Conservation (phyloP, 208 protist species). For the Entamoeba histolytica region DNA sequence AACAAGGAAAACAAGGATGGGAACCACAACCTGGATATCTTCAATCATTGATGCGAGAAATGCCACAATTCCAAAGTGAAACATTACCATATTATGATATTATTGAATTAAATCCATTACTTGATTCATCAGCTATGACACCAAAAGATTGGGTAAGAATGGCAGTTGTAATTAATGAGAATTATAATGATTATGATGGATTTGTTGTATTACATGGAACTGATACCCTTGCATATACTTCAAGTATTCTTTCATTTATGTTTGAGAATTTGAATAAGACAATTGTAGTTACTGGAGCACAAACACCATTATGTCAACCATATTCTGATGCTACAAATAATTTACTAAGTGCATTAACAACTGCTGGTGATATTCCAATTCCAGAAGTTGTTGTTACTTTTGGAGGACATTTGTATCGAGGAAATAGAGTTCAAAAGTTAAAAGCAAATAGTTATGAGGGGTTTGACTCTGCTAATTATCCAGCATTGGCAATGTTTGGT, state of each 20-base stretch:
- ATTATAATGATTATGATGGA: slow-evolving; percentile 69
- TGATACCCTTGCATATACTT: slow-evolving; percentile 84
- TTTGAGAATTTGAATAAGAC: slow-evolving; percentile 74
- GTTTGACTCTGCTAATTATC: slow-evolving; percentile 60
- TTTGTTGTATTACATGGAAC: slow-evolving; percentile 81
- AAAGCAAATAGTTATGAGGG: slow-evolving; percentile 51
- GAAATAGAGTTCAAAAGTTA: slow-evolving; percentile 62
- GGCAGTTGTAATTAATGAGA: slow-evolving; percentile 38
- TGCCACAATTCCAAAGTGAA: slow-evolving; percentile 4
- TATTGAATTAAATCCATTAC: slow-evolving; percentile 48
- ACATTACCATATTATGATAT: slow-evolving; percentile 39
- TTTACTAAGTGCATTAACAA: slow-evolving; percentile 17
- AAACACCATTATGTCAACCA: slow-evolving; percentile 57
- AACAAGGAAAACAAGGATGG: slow-evolving; percentile 38
- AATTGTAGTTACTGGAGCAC: slow-evolving; percentile 73
- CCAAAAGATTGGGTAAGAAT: slow-evolving; percentile 49
- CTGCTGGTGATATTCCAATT: slow-evolving; percentile 10
- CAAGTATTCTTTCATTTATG: slow-evolving; percentile 71
- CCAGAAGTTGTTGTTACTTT: slow-evolving; percentile 69
- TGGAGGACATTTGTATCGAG: slow-evolving; percentile 62
- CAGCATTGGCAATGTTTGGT: slow-evolving; percentile 54
- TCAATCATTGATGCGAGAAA: neutral
- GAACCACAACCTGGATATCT: slow-evolving; percentile 34
- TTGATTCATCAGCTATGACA: slow-evolving; percentile 57
- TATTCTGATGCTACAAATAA: slow-evolving; percentile 55